Evolutionary conservation across 176 grass and related monocot species (phyloP).

Genomic region (Chrysopogon serrulatus): DNA sequence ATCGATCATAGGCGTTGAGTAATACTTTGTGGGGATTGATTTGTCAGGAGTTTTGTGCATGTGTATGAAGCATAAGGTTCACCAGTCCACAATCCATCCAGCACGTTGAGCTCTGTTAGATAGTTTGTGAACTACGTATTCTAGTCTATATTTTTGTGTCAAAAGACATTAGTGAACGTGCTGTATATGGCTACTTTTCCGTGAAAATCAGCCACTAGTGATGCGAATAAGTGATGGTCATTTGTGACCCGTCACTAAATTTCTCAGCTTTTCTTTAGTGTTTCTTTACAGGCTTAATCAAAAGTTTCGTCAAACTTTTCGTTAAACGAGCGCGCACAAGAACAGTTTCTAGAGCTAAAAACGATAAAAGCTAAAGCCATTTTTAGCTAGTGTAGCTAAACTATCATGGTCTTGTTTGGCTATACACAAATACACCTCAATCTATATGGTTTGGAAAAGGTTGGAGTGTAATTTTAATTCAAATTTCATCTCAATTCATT

Average conservation of each 20-base stretch:
- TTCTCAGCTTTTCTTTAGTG: not conserved
- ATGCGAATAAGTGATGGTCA: not conserved
- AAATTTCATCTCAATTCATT: no score
- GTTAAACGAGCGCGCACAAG: not conserved
- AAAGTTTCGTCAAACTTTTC: not conserved
- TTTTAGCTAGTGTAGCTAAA: not conserved
- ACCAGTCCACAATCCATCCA: not conserved
- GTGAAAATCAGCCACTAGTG: not conserved
- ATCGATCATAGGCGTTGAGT: constrained; percentile 42
- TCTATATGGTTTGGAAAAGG: no score
- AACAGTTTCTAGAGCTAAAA: not conserved
- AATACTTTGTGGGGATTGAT: not conserved
- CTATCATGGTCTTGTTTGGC: no score
- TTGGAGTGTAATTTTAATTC: no score
- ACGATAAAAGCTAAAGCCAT: not conserved
- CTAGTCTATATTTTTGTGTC: not conserved
- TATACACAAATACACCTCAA: no score
- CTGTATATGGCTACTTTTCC: not conserved
- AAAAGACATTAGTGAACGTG: not conserved
- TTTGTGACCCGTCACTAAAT: not conserved
- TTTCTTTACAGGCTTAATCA: not conserved
- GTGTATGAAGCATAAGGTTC: not conserved
- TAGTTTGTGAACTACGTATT: not conserved
- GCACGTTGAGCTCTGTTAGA: not conserved
- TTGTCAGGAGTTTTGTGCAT: not conserved